Conservation (phyloP, 2,329 filamentous ascomycete species). For the Canariomyces notabilis region DNA sequence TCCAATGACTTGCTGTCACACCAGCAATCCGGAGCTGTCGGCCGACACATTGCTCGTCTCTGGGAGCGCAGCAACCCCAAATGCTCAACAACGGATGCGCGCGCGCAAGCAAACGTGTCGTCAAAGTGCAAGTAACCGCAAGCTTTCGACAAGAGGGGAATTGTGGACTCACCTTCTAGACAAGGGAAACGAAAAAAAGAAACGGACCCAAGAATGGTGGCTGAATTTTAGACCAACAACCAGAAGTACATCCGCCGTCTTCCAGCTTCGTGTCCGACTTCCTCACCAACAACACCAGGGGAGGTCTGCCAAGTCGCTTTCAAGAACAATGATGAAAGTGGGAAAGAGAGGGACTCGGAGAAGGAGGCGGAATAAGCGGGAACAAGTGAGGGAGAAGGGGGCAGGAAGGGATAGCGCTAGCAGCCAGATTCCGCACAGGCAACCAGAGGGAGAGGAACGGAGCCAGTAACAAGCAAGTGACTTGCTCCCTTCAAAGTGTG, state of each 20-base stretch:
- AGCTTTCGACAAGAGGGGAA: background rate
- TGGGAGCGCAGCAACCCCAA: background rate
- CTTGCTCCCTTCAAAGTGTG: slow-evolving; percentile 1
- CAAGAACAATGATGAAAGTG: slow-evolving; percentile 22
- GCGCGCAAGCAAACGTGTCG: slow-evolving; percentile 16
- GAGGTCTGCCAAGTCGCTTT: slow-evolving; percentile 19
- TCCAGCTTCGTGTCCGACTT: slow-evolving; percentile 25
- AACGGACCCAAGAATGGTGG: slow-evolving; percentile 1
- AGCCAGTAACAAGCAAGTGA: slow-evolving; percentile 15
- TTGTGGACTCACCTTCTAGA: slow-evolving; percentile 19
- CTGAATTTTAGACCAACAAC: slow-evolving; percentile 19
- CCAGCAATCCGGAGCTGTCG: background rate
- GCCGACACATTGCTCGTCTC: background rate
- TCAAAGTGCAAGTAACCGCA: background rate
- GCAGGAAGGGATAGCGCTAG: slow-evolving; percentile 22
- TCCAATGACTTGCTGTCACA: slow-evolving; percentile 6
- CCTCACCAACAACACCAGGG: slow-evolving; percentile 29
- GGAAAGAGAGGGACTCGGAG: slow-evolving; percentile 18
- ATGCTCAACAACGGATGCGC: background rate
- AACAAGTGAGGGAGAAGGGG: slow-evolving; percentile 19
- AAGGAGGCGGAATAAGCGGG: slow-evolving; percentile 21
- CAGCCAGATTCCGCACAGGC: slow-evolving; percentile 14
- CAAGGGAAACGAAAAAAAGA: slow-evolving; percentile 6
- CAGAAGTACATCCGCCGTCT: slow-evolving; percentile 18
- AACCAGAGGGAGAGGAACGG: slow-evolving; percentile 10